phyloP scores from a whole-genome alignment of 768 basidiomycete species.

The Tulasnella sp. region DNA sequence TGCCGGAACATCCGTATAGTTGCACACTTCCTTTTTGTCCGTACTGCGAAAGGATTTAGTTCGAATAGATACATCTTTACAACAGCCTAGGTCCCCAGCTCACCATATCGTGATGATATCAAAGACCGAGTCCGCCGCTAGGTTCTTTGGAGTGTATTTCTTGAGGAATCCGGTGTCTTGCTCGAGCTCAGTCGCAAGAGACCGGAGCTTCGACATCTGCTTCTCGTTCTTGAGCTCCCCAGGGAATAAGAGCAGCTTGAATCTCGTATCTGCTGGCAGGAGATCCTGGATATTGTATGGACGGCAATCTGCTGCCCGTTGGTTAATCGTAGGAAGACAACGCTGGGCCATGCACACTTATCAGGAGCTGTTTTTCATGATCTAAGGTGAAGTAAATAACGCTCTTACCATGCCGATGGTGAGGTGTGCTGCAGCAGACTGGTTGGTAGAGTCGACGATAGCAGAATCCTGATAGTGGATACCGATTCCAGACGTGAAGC shows the following conservation, averaged over 20 bases:
- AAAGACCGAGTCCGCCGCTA: slow-evolving; percentile 23
- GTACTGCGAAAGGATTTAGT: slow-evolving; percentile 8
- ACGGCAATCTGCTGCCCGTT: slow-evolving; percentile 41
- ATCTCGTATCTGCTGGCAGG: slow-evolving; percentile 40
- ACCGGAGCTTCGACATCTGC: slow-evolving; percentile 27
- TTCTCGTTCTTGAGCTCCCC: slow-evolving; percentile 33
- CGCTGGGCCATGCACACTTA: slow-evolving; percentile 27
- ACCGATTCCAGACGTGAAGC: slow-evolving; percentile 44
- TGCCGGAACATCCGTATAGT: slow-evolving; percentile 38
- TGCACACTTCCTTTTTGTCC: slow-evolving; percentile 29
- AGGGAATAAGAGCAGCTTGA: slow-evolving; percentile 46
- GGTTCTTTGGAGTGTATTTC: slow-evolving; percentile 25
- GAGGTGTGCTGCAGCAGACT: slow-evolving; percentile 33
- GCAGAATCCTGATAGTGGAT: slow-evolving; percentile 42
- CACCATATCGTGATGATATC: slow-evolving; percentile 29
- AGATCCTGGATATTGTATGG: slow-evolving; percentile 46
- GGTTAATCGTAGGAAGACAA: slow-evolving; percentile 38
- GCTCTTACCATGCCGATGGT: slow-evolving; percentile 33
- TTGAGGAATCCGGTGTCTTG: slow-evolving; percentile 24
- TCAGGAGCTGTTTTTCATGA: not conserved
- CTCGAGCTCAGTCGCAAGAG: slow-evolving; percentile 30
- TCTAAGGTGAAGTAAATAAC: not conserved
- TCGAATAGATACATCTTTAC: slow-evolving; percentile 31
- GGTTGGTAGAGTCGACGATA: slow-evolving; percentile 33
- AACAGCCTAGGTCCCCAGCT: slow-evolving; percentile 31